Evolutionary conservation across 2,329 filamentous ascomycete species (phyloP), one percentile per base, ranked within the genome.

Genomic region (Penicillium fuscoglaucum): DNA sequence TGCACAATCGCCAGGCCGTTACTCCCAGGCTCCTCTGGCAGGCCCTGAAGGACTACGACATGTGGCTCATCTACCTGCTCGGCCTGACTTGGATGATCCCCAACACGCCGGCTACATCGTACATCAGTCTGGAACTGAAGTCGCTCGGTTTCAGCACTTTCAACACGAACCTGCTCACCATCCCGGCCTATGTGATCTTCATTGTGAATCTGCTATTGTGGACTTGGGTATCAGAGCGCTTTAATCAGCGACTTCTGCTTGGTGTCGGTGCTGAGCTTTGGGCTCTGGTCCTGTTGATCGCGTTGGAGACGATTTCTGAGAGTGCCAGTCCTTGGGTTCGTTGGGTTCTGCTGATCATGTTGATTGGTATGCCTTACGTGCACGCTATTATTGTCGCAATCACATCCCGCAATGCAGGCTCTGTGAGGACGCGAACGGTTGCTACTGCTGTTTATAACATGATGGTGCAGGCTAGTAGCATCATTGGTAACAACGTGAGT

Each of bases 91-190:
- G 78, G 78, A 61, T 75, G 64, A 73, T 78, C 19, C 74, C 79
- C 3, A 72, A 66, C 12, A 67, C 66, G 0, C 74, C 75, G 1
- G 72, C 72, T 9, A 68, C 68, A 1, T 70, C 53, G 51, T 79
- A 79, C 43, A 70, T 79, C 52, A 77, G 74, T 19, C 63, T 79
- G 12, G 66, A 76, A 50, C 65, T 82, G 1, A 82, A 81, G 61
- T 77, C 82, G 2, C 74, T 87, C 5, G 84, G 79, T 13, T 87
- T 86, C 73, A 73, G 73, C 49, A 84, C 83, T 1, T 83, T 89
- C 67, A 73, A 84, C 33, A 83, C 82, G 29, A 89, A 88, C 63
- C 76, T 90, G 60, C 79, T 89, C 24, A 84, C 84, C 1, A 87
- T 88, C 15, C 84, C 84, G 0, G 80, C 83, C 0, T 82, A 82